These are phyloP conservation scores for Eremothecium coryli DNA, from an alignment of 1,139 yeast genomes.

Conservation along the genomic window DNA sequence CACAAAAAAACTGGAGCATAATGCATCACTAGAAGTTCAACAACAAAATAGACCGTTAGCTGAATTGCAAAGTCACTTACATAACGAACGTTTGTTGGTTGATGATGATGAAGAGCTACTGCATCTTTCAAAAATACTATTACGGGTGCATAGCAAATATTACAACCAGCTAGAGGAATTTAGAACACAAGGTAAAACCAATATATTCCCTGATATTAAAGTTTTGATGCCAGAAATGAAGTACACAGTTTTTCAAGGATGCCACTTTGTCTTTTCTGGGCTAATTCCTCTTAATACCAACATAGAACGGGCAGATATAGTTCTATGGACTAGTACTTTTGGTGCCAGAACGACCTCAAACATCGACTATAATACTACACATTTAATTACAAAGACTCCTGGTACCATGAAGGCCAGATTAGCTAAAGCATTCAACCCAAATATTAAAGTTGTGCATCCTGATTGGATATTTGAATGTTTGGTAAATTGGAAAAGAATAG, in stretches of 20 bases:
- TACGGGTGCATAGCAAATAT: conserved; percentile 56
- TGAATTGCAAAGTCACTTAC: conserved; percentile 66
- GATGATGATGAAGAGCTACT: conserved; percentile 77
- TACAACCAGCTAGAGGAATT: conserved; percentile 36
- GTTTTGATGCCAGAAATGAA: conserved; percentile 67
- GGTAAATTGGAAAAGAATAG: conserved; percentile 64
- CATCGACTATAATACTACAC: conserved; percentile 70
- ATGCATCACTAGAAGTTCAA: conserved; percentile 34
- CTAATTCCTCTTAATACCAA: conserved; percentile 71
- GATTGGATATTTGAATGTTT: conserved; percentile 89
- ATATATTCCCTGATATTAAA: conserved; percentile 47
- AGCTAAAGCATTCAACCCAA: conserved; percentile 54
- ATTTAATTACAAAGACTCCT: conserved; percentile 72
- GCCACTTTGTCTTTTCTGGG: conserved; percentile 75
- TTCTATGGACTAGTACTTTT: conserved; percentile 84
- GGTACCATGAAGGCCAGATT: conserved; percentile 71
- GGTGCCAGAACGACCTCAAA: conserved; percentile 81
- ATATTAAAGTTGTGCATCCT: conserved; percentile 75
- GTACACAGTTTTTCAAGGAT: conserved; percentile 53
- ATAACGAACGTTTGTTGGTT: conserved; percentile 52
- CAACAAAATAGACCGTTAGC: conserved; percentile 68
- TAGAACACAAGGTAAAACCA: conserved; percentile 26
- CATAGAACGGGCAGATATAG: conserved; percentile 69
- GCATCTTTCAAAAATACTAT: conserved; percentile 54
- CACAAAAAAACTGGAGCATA: conserved; percentile 34